Evolutionary conservation across 192 early-diverging fungal genomes (phyloP), one percentile per base, ranked within the genome.

Genomic region (Phlyctochytrium arcticum): DNA sequence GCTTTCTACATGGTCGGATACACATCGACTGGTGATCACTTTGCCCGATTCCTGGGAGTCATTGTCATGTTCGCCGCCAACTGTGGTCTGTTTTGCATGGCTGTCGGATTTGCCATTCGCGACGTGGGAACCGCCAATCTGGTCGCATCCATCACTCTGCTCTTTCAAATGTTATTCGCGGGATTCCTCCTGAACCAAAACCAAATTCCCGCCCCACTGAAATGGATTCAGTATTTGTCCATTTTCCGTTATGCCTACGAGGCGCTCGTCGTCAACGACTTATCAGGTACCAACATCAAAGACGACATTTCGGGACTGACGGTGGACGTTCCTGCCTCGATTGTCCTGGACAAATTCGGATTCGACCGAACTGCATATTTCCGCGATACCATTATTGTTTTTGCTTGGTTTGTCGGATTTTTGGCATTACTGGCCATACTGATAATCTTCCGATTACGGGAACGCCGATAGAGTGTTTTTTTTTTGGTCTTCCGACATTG

Each of bases 121-220:
- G 83, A 80, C 42, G 53, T 83, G 0, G 83, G 84, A 6, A 84
- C 81, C 0, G 84, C 87, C 5, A 86, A 77, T 17, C 68, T 91
- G 23, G 80, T 83, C 0, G 83, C 82, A 0, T 76, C 80, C 23
- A 80, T 91, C n/a, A 61, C 75, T 9, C 83, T 87, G 51, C 73
- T 91, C 27, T 91, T 91, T 66, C 81, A 85, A 56, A 88, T 91
- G 89, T 64, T 91, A 46, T 88, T 91, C 73, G 82, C 87, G 4
- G 89, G 89, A 0, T 84, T 89, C 39, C 54, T 91, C 35, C 72
- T 91, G 55, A 89, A 88, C 63, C 81, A 87, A 68, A 69, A 70
- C 42, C 60, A 70, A 6, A 87, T 88, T 35, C 87, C 87, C 6
- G 26, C 65, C 10, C 69, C 74, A 2, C 48, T 87, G 3, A 68